phyloP scores from a whole-genome alignment of 768 basidiomycete species.

The Mycena crocata region DNA sequence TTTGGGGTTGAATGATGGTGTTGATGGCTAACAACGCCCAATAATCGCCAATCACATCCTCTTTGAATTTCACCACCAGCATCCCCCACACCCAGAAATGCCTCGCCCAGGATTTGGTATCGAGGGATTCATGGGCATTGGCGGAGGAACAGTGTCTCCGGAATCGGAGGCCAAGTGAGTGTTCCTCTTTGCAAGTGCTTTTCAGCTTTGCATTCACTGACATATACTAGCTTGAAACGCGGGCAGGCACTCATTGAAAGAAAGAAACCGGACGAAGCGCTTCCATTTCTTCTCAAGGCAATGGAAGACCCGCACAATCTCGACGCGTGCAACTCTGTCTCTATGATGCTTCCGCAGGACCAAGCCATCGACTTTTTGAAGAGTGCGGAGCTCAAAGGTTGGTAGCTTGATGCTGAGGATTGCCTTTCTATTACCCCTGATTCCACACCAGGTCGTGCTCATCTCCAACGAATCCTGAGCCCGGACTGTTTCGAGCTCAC shows the following conservation, averaged over 20 bases:
- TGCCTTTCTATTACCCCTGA: neutral
- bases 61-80: too few species aligned
- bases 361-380: conserved; percentile 10
- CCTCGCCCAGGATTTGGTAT: neutral
- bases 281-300: conserved; percentile 19
- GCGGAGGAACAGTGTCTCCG: neutral
- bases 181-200: neutral
- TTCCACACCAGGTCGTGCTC: neutral
- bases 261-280: conserved; percentile 12
- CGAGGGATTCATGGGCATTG: conserved; percentile 2
- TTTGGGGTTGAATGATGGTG: too few species aligned
- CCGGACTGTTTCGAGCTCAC: conserved; percentile 22
- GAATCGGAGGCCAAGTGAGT: conserved; percentile 8
- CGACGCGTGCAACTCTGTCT: neutral
- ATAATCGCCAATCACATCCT: too few species aligned
- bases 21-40: too few species aligned
- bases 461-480: neutral
- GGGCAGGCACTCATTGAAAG: conserved; percentile 9
- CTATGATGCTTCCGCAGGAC: neutral
- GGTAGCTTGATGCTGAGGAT: neutral
- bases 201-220: neutral
- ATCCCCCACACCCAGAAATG: too few species aligned
- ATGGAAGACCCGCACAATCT: conserved; percentile 20
- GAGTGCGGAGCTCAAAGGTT: conserved; percentile 9
- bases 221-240: conserved; percentile 13